Evolutionary conservation across 2,329 filamentous ascomycete species (phyloP).

Genomic region (Xylaria sp.): DNA sequence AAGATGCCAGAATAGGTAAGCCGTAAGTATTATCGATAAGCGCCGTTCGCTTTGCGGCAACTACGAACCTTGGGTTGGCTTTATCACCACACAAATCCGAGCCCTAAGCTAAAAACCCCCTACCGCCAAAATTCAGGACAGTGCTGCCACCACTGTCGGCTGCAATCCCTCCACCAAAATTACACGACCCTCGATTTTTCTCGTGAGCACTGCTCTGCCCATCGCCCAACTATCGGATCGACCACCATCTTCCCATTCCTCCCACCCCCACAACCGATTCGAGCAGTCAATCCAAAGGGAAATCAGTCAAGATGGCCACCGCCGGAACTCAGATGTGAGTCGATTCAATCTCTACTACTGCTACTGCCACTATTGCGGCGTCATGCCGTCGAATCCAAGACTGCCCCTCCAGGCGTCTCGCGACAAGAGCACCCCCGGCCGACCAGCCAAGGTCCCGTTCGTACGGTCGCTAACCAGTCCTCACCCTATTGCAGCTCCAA

Average conservation of each 20-base stretch:
- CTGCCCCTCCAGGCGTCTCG: constrained; percentile 22
- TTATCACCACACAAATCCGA: constrained; percentile 44
- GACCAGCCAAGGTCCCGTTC: background rate
- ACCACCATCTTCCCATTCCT: constrained; percentile 35
- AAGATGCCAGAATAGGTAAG: background rate
- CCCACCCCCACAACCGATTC: constrained; percentile 47
- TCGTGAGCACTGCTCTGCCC: constrained; percentile 31
- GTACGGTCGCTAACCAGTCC: constrained; percentile 36
- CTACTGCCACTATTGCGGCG: constrained; percentile 4
- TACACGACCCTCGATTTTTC: constrained; percentile 38
- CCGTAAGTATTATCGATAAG: background rate
- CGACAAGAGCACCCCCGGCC: background rate
- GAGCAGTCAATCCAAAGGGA: constrained; percentile 50
- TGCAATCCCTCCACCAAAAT: constrained; percentile 38
- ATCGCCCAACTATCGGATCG: constrained; percentile 38
- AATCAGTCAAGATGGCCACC: constrained; percentile 66
- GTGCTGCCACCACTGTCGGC: constrained; percentile 41
- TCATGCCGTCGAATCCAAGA: constrained; percentile 19
- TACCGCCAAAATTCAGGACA: constrained; percentile 41
- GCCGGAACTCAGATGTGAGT: constrained; percentile 71
- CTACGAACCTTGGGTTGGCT: background rate
- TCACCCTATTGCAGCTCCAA: constrained; percentile 71
- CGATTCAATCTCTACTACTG: constrained; percentile 13
- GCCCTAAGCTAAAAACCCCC: constrained; percentile 47
- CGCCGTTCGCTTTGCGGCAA: background rate